A percentile compares a stretch with the other conserved stretches of the same genome.
These are phyloP conservation scores for Zychaea mexicana DNA, from an alignment of 371 early-diverging fungal genomes.

Conservation along the genomic window DNA sequence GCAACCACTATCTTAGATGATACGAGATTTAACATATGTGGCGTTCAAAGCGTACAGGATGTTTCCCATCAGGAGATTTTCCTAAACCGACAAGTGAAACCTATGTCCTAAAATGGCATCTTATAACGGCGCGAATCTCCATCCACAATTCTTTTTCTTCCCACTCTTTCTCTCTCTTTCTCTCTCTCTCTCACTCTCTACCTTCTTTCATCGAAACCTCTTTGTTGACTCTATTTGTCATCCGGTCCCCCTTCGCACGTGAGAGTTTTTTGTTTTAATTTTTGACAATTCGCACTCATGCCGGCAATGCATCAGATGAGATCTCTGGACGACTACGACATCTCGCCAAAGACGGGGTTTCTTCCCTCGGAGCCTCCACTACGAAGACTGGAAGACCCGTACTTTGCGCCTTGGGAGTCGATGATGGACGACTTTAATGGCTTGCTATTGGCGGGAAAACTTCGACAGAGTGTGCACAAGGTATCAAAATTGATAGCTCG, in stretches of 20 bases:
- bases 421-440: conserved; percentile 79
- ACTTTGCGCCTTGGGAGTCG: conserved; percentile 90
- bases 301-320: conserved; percentile 31
- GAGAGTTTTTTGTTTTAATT: neutral
- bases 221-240: too few relatives aligned
- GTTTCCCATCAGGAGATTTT: neutral
- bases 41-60: too few relatives aligned
- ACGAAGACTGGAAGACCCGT: conserved; percentile 66
- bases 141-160: neutral
- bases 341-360: conserved; percentile 87
- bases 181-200: neutral
- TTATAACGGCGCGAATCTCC: neutral
- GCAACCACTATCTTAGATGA: neutral
- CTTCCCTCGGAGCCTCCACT: conserved; percentile 80
- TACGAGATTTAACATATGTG: neutral
- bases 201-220: too few relatives aligned
- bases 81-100: neutral
- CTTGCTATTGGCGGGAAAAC: conserved; percentile 75
- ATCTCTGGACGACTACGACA: conserved; percentile 79
- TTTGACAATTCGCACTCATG: conserved; percentile 7
- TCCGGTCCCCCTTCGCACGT: neutral
- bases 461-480: conserved; percentile 74
- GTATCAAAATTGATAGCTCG: conserved; percentile 47
- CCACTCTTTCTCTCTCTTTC: neutral
- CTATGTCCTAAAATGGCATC: neutral